Evolutionary conservation across 441 rosid genomes (phyloP).

Genomic region (Viola pubescens): DNA sequence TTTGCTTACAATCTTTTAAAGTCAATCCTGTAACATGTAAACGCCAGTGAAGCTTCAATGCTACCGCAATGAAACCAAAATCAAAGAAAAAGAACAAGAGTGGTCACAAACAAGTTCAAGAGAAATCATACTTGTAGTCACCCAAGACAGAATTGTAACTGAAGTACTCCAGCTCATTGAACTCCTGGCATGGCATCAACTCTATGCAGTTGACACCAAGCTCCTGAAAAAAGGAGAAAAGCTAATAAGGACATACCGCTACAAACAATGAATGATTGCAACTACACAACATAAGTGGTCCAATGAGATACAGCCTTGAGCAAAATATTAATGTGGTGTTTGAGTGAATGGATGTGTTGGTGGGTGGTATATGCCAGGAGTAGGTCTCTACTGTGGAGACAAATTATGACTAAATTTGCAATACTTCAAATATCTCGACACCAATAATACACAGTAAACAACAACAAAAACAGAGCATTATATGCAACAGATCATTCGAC

Average conservation of each 20-base stretch:
- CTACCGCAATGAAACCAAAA: conserved; percentile 1
- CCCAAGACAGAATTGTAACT: conserved; percentile 75
- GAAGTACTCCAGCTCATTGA: conserved; percentile 89
- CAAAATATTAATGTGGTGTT: neutral
- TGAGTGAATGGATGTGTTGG: too few species aligned
- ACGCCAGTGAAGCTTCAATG: neutral
- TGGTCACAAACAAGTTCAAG: neutral
- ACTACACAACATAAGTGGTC: too few species aligned
- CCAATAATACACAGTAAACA: neutral
- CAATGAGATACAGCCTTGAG: neutral
- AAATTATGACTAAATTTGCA: too few species aligned
- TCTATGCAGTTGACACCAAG: conserved; percentile 95
- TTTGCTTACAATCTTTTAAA: too few species aligned
- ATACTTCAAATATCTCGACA: neutral
- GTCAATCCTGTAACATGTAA: neutral
- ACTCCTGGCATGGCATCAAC: conserved; percentile 96
- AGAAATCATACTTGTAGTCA: conserved; percentile 58
- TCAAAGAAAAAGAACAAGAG: too few species aligned
- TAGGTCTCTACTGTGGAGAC: too few species aligned
- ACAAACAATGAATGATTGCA: neutral
- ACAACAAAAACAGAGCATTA: neutral
- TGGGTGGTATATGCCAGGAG: too few species aligned
- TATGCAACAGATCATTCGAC: neutral
- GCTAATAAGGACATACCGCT: conserved; percentile 5
- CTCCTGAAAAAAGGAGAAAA: conserved; percentile 48